Base-by-base conservation (phyloP, 129 eudicot genomes). In the Tagetes erecta region DNA sequence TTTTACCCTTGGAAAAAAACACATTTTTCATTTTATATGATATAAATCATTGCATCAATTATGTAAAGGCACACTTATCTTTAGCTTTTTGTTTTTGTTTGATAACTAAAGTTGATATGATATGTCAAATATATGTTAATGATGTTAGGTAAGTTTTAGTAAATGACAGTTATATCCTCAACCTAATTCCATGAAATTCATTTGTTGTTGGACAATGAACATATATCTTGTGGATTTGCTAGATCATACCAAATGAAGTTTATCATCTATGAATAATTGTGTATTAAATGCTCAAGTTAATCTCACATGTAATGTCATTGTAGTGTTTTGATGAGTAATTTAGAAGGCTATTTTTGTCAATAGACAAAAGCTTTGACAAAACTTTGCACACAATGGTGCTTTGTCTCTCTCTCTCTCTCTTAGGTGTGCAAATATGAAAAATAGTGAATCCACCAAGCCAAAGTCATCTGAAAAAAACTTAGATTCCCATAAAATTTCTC, bases 31-130 rank as follows among this genome's bases (percentile, higher is more conserved):
- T 39, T 47, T 35, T 39, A 49, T 31, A 63, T 31, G 60, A 64
- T 63, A 63, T 71, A 60, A 41, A 78, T 79, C 74, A 73, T 79
- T 78, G 63, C 88, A 81, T 78, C 81, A 81, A 62, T 66, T 67
- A 67, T 85, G 81, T 78, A 78, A 76, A 70, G 33, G 67, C 30
- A 52, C 74, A 67, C 64, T 55, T 12, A 20, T 57, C 77, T 71
- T 82, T 77, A 68, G 64, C 79, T 76, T 80, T 70, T 20, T 20
- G 27, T 20, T 20, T 73, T 73, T 12, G 70, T 34, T 67, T 64
- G 52, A 64, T 64, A 63, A 81, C 65, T 64, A 82, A 75, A 67
- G 77, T 62, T 62, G 67, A 62, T 36, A 62, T 37, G 82, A 73
- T 51, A 8, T 62, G 73, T 74, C 79, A 63, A 53, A 39, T 55